Evolutionary conservation across 768 basidiomycete species (phyloP), one percentile per base, ranked within the genome.

Genomic region (Lyophyllum atratum): DNA sequence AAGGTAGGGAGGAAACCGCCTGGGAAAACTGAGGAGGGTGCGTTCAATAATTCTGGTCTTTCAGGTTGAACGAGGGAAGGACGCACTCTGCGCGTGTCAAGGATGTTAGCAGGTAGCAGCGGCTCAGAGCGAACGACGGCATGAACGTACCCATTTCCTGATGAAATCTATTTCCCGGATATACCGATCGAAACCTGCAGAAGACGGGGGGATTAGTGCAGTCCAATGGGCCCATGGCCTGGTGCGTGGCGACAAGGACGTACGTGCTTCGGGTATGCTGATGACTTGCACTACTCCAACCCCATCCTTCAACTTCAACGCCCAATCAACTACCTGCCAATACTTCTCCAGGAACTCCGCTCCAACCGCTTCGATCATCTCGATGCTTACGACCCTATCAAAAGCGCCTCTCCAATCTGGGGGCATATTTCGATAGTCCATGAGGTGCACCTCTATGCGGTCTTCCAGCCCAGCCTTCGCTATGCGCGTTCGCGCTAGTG

Each of bases 361-460:
- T 5, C 87, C 89, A 9, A 92, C 88, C 0, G 83, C 85, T 66
- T 90, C 89, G 4, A 91, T 81, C 89, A 91, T 90, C 74, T 90
- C 89, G 47, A 90, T 76, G 58, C 87, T 89, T 25, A 92, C 77
- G 19, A 92, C 76, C 9, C 89, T 70, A 62, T 91, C 86, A 63
- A 92, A 92, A 6, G 72, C 62, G 19, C 81, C 80, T 61, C 80
- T 72, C 89, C 88, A 91, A 26, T 83, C 80, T 2, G 68, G 52
- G 1, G 86, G 87, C 76, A 89, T 80, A 39, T 76, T 72, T 22
- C 89, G 72, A 66, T 90, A 92, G 62, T 90, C 90, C 81, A 92
- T 82, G n/a, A 89, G 68, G 70, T 90, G 88, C 1, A 90, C 86
- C 12, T 70, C 76, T 46, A 92, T 81, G 21, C 81, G 74, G 10